Conservation (phyloP, 2,329 filamentous ascomycete species). For the Phoma sp. region DNA sequence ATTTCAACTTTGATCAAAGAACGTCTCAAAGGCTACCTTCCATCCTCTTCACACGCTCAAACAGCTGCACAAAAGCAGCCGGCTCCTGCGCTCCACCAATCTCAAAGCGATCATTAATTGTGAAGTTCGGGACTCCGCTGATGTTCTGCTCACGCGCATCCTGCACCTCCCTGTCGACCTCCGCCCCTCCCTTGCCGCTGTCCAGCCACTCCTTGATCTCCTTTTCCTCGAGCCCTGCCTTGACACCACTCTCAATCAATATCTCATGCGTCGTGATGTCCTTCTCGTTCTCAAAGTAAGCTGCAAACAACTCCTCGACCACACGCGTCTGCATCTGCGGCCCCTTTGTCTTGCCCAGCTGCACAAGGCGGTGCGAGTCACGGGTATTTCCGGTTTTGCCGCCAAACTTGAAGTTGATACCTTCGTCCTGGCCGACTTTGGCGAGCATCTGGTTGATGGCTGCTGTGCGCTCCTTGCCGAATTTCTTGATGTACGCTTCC, state of each 20-base stretch:
- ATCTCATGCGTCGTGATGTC: slow-evolving; percentile 54
- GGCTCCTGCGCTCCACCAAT: slow-evolving; percentile 76
- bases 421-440: slow-evolving; percentile 66
- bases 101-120: slow-evolving; percentile 70
- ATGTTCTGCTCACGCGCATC: slow-evolving; percentile 58
- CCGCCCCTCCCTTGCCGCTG: slow-evolving; percentile 51
- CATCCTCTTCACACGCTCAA: slow-evolving; percentile 64
- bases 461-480: slow-evolving; percentile 66
- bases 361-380: slow-evolving; percentile 74
- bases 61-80: slow-evolving; percentile 68
- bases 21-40: slow-evolving; percentile 30
- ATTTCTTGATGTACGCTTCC: slow-evolving; percentile 65
- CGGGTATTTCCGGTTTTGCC: slow-evolving; percentile 77
- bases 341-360: slow-evolving; percentile 67
- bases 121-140: slow-evolving; percentile 76
- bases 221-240: slow-evolving; percentile 51
- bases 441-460: slow-evolving; percentile 65
- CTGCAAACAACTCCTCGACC: slow-evolving; percentile 48
- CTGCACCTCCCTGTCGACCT: slow-evolving; percentile 56
- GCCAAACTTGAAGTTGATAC: slow-evolving; percentile 74
- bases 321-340: slow-evolving; percentile 55
- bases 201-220: slow-evolving; percentile 54
- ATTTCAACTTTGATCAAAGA: neutral
- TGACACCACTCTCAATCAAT: slow-evolving; percentile 49
- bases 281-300: slow-evolving; percentile 56